Evolutionary conservation across 306 rosid genomes (phyloP), one percentile per base, ranked within the genome.

Genomic region (Vigna nakashimae): DNA sequence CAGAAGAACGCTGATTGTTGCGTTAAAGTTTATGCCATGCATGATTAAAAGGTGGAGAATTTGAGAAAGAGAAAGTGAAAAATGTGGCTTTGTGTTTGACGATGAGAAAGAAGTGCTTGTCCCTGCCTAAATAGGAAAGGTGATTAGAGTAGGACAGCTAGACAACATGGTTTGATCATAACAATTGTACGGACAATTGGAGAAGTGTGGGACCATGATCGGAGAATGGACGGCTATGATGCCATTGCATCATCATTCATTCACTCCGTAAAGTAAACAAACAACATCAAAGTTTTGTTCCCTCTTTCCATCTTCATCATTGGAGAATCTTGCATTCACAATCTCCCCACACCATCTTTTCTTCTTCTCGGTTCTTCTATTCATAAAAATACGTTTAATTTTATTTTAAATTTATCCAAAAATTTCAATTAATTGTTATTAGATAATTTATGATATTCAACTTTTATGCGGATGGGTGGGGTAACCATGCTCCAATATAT

Each of bases 91-190:
- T 50, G 70, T 51, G 59, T 76, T 36, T n/a, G 24, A 51, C 36
- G 75, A 73, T 28, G 71, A 46, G 74, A 65, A 70, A 67, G 69
- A 40, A 0, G 57, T 14, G 60, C 36, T 71, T 66, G 67, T 82
- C 66, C 62, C 73, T 86, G 60, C 89, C 82, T 26, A 76, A 86
- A 79, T 75, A 18, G 81, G 89, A 82, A 86, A 82, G 24, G 26
- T 46, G 28, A 82, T 55, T 38, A 71, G 73, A 57, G 60, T 65
- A 59, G 38, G 72, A 55, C 72, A 86, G 82, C 80, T 82, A 76
- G 77, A 78, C 43, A 79, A 79, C 82, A 82, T 72, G 75, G 46
- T 59, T 6, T 79, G 46, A 34, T 65, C 6, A 70, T 74, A 65
- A 70, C 46, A 57, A 55, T 46, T 75, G 80, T 75, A 85, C 74